These are phyloP conservation scores for Chlamydomonas reinhardtii DNA, from an alignment of 163 green algal genomes.

Conservation along the genomic window DNA sequence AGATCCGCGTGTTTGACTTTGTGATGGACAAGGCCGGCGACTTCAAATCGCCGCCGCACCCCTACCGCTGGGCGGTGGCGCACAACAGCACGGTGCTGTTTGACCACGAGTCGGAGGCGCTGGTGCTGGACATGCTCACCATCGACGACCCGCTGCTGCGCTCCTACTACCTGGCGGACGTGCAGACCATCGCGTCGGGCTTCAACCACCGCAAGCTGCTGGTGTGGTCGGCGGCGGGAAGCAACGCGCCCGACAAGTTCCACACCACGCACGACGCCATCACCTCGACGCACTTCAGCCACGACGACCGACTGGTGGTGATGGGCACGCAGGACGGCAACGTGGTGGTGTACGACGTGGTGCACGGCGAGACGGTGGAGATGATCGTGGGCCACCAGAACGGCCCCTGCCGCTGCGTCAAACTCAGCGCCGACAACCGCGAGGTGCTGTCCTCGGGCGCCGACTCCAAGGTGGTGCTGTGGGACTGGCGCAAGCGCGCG, in stretches of 20 bases:
- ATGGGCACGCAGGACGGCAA: conserved; percentile 67
- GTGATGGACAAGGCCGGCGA: conserved; percentile 56
- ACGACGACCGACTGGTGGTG: conserved; percentile 59
- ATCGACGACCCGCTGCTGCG: conserved; percentile 59
- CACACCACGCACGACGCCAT: conserved; percentile 71
- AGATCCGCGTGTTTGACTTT: conserved; percentile 65
- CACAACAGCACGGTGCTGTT: conserved; percentile 62
- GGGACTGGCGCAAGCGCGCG: conserved; percentile 61
- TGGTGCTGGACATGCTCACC: conserved; percentile 64
- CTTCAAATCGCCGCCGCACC: conserved; percentile 53
- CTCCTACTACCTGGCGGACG: conserved; percentile 61
- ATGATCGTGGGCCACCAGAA: conserved; percentile 63
- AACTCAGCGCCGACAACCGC: conserved; percentile 54
- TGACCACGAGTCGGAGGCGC: conserved; percentile 61
- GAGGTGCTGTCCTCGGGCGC: conserved; percentile 65
- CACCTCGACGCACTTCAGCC: conserved; percentile 58
- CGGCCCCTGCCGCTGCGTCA: conserved; percentile 63
- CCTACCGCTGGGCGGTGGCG: conserved; percentile 50
- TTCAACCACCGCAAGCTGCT: conserved; percentile 57
- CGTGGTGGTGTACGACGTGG: conserved; percentile 65
- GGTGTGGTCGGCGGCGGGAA: conserved; percentile 58
- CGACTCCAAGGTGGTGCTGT: conserved; percentile 63
- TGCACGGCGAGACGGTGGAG: conserved; percentile 62
- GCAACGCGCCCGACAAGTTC: conserved; percentile 62
- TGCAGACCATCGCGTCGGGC: conserved; percentile 44